Conservation (phyloP, 2,329 filamentous ascomycete species). For the Aspergillus sp. region DNA sequence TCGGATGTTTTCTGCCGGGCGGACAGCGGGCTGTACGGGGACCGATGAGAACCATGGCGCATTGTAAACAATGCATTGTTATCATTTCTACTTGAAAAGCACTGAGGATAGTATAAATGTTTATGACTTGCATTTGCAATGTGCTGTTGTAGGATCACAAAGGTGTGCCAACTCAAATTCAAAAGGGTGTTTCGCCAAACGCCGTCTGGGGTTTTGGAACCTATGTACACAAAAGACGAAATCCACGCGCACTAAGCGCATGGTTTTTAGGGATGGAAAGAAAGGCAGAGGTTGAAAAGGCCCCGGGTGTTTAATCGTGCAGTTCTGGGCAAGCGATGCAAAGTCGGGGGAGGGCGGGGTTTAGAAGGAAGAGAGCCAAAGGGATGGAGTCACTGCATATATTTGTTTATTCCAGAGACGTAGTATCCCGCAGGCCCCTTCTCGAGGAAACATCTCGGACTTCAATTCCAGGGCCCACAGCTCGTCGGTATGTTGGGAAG, state of each 20-base stretch:
- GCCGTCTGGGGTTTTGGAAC: constrained; percentile 21
- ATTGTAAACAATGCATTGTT: not conserved
- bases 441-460: constrained; percentile 60
- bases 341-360: not conserved
- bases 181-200: constrained; percentile 20
- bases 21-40: constrained; percentile 7
- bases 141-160: not conserved
- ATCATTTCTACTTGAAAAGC: not conserved
- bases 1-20: constrained; percentile 30
- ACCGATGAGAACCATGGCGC: too few species aligned
- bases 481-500: constrained; percentile 54
- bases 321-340: not conserved
- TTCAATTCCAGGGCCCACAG: constrained; percentile 77
- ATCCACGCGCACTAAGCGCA: constrained; percentile 11
- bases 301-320: not conserved
- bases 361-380: too few species aligned
- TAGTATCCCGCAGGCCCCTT: constrained; percentile 55
- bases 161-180: constrained; percentile 2
- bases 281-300: not conserved
- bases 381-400: not conserved
- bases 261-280: constrained; percentile 3
- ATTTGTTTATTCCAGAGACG: constrained; percentile 56
- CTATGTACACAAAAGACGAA: constrained; percentile 27
- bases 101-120: not conserved
- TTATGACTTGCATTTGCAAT: not conserved